Evolutionary conservation across 164 flowering plant species (phyloP), one percentile per base, ranked within the genome.

Genomic region (Chimonanthus praecox): DNA sequence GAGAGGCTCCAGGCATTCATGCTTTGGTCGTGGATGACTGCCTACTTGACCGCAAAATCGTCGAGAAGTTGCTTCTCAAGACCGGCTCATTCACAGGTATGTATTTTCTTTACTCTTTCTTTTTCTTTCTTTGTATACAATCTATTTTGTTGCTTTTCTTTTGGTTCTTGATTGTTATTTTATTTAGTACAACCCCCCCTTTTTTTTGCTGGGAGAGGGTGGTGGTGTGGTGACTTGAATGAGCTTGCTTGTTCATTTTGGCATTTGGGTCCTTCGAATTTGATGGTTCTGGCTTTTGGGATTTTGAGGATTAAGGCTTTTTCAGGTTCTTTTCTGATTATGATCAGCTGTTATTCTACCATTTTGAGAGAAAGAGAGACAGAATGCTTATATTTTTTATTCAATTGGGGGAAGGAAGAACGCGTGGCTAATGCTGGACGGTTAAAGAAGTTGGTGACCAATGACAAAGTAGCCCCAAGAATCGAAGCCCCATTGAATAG

Each of bases 11-110:
- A 7, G 2, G 3, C 60, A 69, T 79, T 71, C 82, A 73, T 21
- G 79, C 74, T 5, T 68, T 79, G 67, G 82, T 71, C 43, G 76
- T 79, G 13, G 82, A 79, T 50, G 82, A 79, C 68, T 73, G 74
- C 50, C 47, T 46, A 9, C 18, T 79, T 71, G 77, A 76, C 64
- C 78, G 82, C 49, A 76, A 61, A 73, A 49, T 79, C 9, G 77
- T 76, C 11, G 76, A 73, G 77, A 73, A 70, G 72, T 67, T 73
- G 47, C 76, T 72, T 7, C 72, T 76, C 79, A 73, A 70, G 61
- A 45, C 68, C 6, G 77, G 77, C 49, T 50, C 54, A 58, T 73
- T 73, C 67, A 76, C 76, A 71, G 79, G 82, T 79, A 18, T 33
- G 1, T 11, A 11, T 54, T 13, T 54, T 13, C 5, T 11, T 10